Evolutionary conservation across 495 filamentous ascomycete species (phyloP).

Genomic region (Neurospora hispaniola): DNA sequence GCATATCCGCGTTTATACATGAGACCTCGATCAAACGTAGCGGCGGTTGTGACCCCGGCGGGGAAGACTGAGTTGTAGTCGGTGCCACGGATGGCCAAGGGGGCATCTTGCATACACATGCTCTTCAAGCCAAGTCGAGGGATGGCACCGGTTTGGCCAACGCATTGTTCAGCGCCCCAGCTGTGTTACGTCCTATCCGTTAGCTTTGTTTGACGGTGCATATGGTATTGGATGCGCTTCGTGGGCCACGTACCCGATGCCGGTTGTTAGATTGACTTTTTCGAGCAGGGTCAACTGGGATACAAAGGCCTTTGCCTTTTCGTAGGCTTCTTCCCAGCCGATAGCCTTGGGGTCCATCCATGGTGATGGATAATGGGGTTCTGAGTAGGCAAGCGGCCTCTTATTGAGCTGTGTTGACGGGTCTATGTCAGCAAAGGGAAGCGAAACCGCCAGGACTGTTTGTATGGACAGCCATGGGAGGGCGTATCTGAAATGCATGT

Average conservation of each 20-base stretch:
- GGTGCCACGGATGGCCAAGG: constrained; percentile 67
- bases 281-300: constrained; percentile 73
- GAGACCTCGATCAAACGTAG: constrained; percentile 62
- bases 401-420: constrained; percentile 14
- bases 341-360: constrained; percentile 61
- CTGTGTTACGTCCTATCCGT: constrained; percentile 28
- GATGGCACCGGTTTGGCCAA: constrained; percentile 63
- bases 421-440: constrained; percentile 13
- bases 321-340: constrained; percentile 71
- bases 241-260: constrained; percentile 50
- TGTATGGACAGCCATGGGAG: constrained; percentile 9
- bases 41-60: constrained; percentile 70
- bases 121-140: constrained; percentile 69
- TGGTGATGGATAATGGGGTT: constrained; percentile 73
- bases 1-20: constrained; percentile 65
- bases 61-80: constrained; percentile 76
- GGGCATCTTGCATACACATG: constrained; percentile 84
- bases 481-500: constrained; percentile 17
- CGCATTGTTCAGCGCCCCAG: constrained; percentile 68
- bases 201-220: constrained; percentile 3
- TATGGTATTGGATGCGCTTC: not conserved
- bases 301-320: constrained; percentile 67
- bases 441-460: not conserved
- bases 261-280: constrained; percentile 90
- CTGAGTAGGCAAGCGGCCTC: constrained; percentile 22